These are phyloP conservation scores for Kodamaea ohmeri DNA, from an alignment of 1,139 yeast genomes.

Conservation along the genomic window DNA sequence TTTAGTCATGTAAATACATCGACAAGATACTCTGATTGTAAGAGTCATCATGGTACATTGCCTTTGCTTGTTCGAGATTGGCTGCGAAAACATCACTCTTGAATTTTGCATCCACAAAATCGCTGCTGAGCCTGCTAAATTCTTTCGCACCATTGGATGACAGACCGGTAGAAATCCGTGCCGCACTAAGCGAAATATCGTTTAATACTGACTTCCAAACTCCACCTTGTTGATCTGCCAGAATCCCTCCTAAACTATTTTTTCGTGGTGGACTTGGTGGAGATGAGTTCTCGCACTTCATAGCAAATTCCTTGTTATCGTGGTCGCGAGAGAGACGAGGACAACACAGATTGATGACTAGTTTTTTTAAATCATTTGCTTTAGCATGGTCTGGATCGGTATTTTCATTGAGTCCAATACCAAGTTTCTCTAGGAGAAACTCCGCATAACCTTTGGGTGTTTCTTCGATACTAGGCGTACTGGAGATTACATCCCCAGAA, in stretches of 20 bases:
- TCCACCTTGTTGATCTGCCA: slow-evolving; percentile 6
- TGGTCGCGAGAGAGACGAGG: neutral
- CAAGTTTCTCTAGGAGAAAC: slow-evolving; percentile 3
- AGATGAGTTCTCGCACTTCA: neutral
- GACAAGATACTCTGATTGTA: slow-evolving; percentile 2
- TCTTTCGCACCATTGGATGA: slow-evolving; percentile 21
- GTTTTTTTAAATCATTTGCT: neutral
- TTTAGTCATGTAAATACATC: neutral
- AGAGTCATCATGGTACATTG: slow-evolving; percentile 4
- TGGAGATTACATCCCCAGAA: neutral
- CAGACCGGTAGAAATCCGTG: slow-evolving; percentile 47
- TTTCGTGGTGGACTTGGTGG: neutral
- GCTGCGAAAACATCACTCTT: slow-evolving; percentile 15
- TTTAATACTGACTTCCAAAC: slow-evolving; percentile 44
- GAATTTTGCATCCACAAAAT: slow-evolving; percentile 27
- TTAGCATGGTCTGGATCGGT: neutral
- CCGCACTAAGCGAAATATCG: slow-evolving; percentile 51
- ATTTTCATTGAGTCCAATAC: neutral
- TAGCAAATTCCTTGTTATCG: neutral
- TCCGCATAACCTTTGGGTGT: slow-evolving; percentile 3
- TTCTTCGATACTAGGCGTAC: no score
- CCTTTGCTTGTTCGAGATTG: slow-evolving; percentile 14
- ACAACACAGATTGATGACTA: neutral
- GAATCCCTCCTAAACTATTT: neutral
- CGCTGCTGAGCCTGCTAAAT: slow-evolving; percentile 26